Evolutionary conservation across 1,284 basidiomycete species (phyloP).

Genomic region (Thelephora terrestris): DNA sequence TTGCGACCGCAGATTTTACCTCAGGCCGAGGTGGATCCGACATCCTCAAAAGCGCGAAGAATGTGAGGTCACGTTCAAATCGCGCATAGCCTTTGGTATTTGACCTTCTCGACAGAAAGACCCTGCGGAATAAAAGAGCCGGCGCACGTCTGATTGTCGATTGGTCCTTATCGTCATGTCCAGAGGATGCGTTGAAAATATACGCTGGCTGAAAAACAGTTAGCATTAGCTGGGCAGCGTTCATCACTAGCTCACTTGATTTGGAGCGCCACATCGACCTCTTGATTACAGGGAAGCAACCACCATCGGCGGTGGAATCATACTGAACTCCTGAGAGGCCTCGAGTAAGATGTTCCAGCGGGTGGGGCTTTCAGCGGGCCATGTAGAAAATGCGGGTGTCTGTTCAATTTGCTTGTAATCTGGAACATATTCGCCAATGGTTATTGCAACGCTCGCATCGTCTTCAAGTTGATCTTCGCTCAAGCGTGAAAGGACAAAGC

Average conservation of each 20-base stretch:
- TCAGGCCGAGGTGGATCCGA: constrained; percentile 96
- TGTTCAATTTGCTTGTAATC: constrained; percentile 46
- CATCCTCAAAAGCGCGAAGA: constrained; percentile 96
- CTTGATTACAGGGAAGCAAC: constrained; percentile 57
- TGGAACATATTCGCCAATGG: constrained; percentile 61
- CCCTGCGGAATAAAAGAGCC: constrained; percentile 63
- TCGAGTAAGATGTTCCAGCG: constrained; percentile 72
- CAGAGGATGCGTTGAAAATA: constrained; percentile 67
- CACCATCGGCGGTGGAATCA: constrained; percentile 44
- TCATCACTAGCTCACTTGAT: constrained; percentile 41
- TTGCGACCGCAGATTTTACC: constrained; percentile 78
- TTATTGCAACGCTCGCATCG: constrained; percentile 53
- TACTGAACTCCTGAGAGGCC: constrained; percentile 51
- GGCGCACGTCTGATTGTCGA: constrained; percentile 40
- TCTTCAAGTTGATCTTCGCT: constrained; percentile 33
- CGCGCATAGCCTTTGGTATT: constrained; percentile 71
- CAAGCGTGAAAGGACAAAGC: constrained; percentile 58
- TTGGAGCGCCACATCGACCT: constrained; percentile 68
- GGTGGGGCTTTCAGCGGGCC: constrained; percentile 47
- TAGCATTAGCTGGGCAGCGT: background rate
- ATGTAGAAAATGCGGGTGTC: constrained; percentile 53
- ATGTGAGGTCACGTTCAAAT: constrained; percentile 87
- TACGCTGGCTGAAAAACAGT: constrained; percentile 35
- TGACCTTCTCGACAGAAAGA: constrained; percentile 41
- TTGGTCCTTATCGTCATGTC: constrained; percentile 46